Conservation (phyloP, 164 flowering plant species). For the Tetrastigma voinierianum region DNA sequence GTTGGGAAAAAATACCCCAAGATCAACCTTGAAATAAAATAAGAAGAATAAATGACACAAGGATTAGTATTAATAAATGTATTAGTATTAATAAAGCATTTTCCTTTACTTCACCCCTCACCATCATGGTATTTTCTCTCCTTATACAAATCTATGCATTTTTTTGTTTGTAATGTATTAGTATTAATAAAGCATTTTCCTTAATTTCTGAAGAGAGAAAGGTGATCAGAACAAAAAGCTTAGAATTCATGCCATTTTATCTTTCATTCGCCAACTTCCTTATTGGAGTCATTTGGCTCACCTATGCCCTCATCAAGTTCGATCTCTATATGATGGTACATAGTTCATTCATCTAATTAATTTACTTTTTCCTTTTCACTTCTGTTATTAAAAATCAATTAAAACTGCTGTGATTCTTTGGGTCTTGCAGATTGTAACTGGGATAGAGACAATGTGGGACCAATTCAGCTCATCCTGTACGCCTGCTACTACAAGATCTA, state of each 20-base stretch:
- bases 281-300: conserved; percentile 53
- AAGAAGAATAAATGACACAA: too few relatives aligned
- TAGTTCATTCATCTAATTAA: neutral
- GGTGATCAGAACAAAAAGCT: conserved; percentile 73
- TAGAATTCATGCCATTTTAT: conserved; percentile 60
- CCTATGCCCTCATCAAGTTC: conserved; percentile 56
- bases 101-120: conserved; percentile 40
- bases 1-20: too few relatives aligned
- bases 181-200: neutral
- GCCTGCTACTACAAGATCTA: conserved; percentile 19
- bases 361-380: neutral
- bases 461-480: conserved; percentile 38
- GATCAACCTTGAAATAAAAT: too few relatives aligned
- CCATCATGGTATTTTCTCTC: conserved; percentile 41
- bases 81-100: neutral
- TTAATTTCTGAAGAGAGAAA: conserved; percentile 34
- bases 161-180: neutral
- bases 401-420: too few relatives aligned
- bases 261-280: conserved; percentile 44
- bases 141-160: too few relatives aligned
- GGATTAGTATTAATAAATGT: too few relatives aligned
- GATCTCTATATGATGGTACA: conserved; percentile 55
- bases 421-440: conserved; percentile 47
- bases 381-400: neutral
- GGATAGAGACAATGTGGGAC: conserved; percentile 49